Base-by-base conservation (phyloP, 805 yeast species). In the Candida nonsorbophila region DNA sequence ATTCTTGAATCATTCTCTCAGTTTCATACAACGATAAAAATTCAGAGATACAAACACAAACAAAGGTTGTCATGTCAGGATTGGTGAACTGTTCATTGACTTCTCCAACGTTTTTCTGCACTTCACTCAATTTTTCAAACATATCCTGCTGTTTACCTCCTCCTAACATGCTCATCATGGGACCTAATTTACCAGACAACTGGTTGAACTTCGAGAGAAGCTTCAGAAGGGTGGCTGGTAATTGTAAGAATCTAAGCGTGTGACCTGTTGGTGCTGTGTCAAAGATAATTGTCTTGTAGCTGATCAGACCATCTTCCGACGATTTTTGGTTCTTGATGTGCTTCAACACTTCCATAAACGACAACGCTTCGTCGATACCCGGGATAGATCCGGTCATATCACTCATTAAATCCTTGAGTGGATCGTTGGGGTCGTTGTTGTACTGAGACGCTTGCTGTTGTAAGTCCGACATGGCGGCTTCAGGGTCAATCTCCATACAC, bases 231-330 rank as follows among this genome's bases (percentile, higher is more conserved):
- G 96, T 88, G 16, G 94, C 75, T 21, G 99, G 99, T 49, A 92
- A 75, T 59, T 88, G 96, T 55, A 92, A 69, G 58, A 92, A 92
- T 49, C 99, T 77, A 46, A 92, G 68, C 2, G 98, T 92, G 60
- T 92, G 99, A 20, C 99, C 99, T 0, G 99, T 92, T 45, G 99
- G 99, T 0, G 99, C 98, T n/a, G 99, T 92, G 58, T 92, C 99
- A 50, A 92, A 92, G 42, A 92, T 86, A 41, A 92, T 88, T 6
- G 95, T 86, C 44, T 84, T 86, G 54, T 83, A 92, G 17, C 54
- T 37, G 25, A 52, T 40, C 14, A 51, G 55, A 16, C 41, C 47
- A 8, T 38, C 32, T 9, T 40, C 53, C 16, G 41, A 40, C 17
- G 41, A 52, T 29, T 51, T 50, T 61, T 84, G 92, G 42, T 74